Conservation (phyloP, 176 grass and related monocot species). For the Leersia perrieri region DNA sequence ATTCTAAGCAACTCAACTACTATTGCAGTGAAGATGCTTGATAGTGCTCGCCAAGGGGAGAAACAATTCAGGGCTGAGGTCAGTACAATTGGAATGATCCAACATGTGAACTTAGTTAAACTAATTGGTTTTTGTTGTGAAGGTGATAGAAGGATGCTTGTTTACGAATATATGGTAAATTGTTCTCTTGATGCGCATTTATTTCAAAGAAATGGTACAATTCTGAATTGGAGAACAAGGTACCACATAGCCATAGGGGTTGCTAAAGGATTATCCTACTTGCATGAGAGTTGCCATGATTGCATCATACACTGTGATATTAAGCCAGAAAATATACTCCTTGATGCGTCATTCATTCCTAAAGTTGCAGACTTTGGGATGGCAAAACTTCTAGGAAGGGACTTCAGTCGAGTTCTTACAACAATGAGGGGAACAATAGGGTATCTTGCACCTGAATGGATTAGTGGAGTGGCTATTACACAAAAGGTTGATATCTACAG, state of each 20-base stretch:
- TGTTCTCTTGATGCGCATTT: not conserved
- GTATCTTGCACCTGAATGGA: not conserved
- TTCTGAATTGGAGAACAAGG: slow-evolving; percentile 34
- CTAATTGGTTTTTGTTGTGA: not conserved
- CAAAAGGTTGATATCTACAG: not conserved
- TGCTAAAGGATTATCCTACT: slow-evolving; percentile 57
- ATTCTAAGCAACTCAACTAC: slow-evolving; percentile 20
- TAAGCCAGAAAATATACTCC: slow-evolving; percentile 52
- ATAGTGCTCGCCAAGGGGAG: slow-evolving; percentile 31
- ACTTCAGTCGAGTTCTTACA: not conserved
- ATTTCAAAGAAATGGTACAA: not conserved
- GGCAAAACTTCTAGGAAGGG: slow-evolving; percentile 10
- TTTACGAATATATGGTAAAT: not conserved
- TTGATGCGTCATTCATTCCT: slow-evolving; percentile 41
- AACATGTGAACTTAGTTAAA: not conserved
- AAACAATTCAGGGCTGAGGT: slow-evolving; percentile 36
- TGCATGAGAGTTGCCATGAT: slow-evolving; percentile 54
- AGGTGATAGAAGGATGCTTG: slow-evolving; percentile 5
- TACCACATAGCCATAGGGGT: slow-evolving; percentile 40
- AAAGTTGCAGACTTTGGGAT: slow-evolving; percentile 76
- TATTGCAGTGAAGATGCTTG: slow-evolving; percentile 44
- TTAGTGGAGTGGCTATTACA: not conserved
- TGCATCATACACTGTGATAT: slow-evolving; percentile 74
- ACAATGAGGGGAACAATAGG: not conserved
- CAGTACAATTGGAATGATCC: not conserved